Conservation (phyloP, 2,329 filamentous ascomycete genomes). For the Colletotrichum godetiae region DNA sequence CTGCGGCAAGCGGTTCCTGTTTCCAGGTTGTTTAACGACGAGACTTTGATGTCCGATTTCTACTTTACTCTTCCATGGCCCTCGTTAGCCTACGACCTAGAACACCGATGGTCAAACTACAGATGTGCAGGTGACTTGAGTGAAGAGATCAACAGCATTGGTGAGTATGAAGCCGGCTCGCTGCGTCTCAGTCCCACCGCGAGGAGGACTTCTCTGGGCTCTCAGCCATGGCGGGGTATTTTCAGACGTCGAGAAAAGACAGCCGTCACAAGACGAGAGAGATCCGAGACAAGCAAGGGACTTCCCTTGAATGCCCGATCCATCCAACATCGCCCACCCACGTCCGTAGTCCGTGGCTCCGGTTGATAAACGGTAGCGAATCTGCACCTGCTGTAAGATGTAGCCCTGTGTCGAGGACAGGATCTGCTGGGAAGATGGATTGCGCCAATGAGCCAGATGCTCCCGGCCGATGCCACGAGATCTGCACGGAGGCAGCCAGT, state of each 20-base stretch:
- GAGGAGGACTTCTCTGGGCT: constrained; percentile 1
- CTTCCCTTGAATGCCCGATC: constrained; percentile 1
- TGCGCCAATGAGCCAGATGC: constrained; percentile 15
- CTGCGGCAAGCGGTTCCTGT: background rate
- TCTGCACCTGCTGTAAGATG: constrained; percentile 18
- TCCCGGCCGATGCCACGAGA: constrained; percentile 2
- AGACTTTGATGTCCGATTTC: background rate
- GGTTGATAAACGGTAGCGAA: constrained; percentile 14
- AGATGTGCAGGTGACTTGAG: background rate
- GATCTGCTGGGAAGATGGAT: constrained; percentile 10
- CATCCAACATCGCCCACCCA: background rate
- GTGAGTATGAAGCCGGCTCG: background rate
- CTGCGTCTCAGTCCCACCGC: background rate
- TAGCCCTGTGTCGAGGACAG: constrained; percentile 1
- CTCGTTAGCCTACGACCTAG: background rate
- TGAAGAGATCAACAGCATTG: background rate
- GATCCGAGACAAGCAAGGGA: constrained; percentile 25
- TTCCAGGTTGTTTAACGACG: background rate
- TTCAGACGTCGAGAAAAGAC: background rate
- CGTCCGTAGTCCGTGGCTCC: constrained; percentile 1
- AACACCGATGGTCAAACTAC: too few relatives aligned
- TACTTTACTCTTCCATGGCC: background rate
- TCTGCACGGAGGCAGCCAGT: constrained; percentile 12
- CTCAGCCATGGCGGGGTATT: constrained; percentile 13
- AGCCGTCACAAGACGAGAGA: constrained; percentile 20